These are phyloP conservation scores for Rosellinia necatrix DNA, from an alignment of 2,329 filamentous ascomycete species.

Conservation along the genomic window DNA sequence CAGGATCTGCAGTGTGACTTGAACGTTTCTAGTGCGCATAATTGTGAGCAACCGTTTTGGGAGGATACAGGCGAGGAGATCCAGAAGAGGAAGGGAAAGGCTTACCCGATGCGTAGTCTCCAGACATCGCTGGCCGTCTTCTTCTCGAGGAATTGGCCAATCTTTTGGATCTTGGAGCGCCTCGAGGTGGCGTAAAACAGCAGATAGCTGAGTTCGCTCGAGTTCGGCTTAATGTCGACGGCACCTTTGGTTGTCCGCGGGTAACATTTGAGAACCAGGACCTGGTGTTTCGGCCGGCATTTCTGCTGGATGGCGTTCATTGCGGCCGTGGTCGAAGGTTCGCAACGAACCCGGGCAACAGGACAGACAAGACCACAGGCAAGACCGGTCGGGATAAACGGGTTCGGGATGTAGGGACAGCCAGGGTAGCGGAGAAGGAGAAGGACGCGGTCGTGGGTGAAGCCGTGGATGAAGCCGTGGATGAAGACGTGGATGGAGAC, in stretches of 20 bases:
- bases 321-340: slow-evolving; percentile 33
- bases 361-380: neutral
- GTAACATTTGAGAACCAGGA: slow-evolving; percentile 94
- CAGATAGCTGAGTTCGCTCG: slow-evolving; percentile 94
- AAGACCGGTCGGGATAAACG: slow-evolving; percentile 9
- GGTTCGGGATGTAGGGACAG: slow-evolving; percentile 5
- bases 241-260: slow-evolving; percentile 89
- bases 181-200: slow-evolving; percentile 96
- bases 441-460: neutral
- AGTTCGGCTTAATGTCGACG: slow-evolving; percentile 92
- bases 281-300: slow-evolving; percentile 93
- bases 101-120: slow-evolving; percentile 82
- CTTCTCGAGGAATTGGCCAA: slow-evolving; percentile 92
- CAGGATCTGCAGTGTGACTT: slow-evolving; percentile 92
- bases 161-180: slow-evolving; percentile 93
- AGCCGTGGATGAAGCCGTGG: slow-evolving; percentile 5
- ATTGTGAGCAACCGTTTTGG: slow-evolving; percentile 6
- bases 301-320: slow-evolving; percentile 71
- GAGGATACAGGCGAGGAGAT: neutral
- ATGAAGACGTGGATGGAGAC: slow-evolving; percentile 6
- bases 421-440: neutral
- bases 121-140: slow-evolving; percentile 91
- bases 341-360: slow-evolving; percentile 23
- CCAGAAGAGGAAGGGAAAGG: slow-evolving; percentile 22
- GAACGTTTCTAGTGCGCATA: slow-evolving; percentile 70